Evolutionary conservation across 805 yeast species (phyloP).

Genomic region (Zygosaccharomyces gambellarensis): DNA sequence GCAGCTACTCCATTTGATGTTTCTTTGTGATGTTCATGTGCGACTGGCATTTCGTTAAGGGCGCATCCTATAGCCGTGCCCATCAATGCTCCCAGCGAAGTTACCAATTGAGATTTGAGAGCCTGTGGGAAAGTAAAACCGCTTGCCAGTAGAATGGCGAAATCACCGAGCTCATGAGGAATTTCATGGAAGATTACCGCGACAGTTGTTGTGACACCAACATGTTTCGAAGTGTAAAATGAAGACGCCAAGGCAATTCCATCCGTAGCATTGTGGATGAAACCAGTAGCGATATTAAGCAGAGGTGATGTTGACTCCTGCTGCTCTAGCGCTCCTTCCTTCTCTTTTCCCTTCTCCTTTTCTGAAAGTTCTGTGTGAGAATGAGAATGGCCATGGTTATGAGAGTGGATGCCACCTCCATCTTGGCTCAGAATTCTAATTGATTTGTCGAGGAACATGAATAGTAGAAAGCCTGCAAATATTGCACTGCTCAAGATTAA

Average conservation of each 20-base stretch:
- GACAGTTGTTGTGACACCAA: slow-evolving; percentile 64
- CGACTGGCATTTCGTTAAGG: slow-evolving; percentile 41
- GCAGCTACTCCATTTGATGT: background rate
- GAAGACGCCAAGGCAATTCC: slow-evolving; percentile 72
- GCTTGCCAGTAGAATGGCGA: slow-evolving; percentile 58
- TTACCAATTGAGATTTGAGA: slow-evolving; percentile 58
- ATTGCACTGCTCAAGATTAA: slow-evolving; percentile 46
- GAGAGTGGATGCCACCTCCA: slow-evolving; percentile 10
- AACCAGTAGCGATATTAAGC: slow-evolving; percentile 63
- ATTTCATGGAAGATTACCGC: slow-evolving; percentile 74
- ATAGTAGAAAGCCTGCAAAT: slow-evolving; percentile 55
- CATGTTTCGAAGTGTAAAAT: slow-evolving; percentile 53
- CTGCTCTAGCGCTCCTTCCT: slow-evolving; percentile 20
- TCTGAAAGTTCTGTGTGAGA: slow-evolving; percentile 34
- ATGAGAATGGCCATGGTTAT: slow-evolving; percentile 37
- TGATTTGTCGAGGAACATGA: slow-evolving; percentile 58
- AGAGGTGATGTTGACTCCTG: slow-evolving; percentile 48
- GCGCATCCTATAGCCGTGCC: slow-evolving; percentile 65
- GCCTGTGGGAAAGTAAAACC: slow-evolving; percentile 66
- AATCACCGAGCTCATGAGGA: slow-evolving; percentile 80
- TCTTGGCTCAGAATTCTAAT: slow-evolving; percentile 41
- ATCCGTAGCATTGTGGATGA: slow-evolving; percentile 71
- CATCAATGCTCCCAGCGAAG: slow-evolving; percentile 58
- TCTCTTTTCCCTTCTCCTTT: slow-evolving; percentile 16
- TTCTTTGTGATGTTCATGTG: slow-evolving; percentile 33